Base-by-base conservation (phyloP, 345 rosid species). In the Linum tenue region DNA sequence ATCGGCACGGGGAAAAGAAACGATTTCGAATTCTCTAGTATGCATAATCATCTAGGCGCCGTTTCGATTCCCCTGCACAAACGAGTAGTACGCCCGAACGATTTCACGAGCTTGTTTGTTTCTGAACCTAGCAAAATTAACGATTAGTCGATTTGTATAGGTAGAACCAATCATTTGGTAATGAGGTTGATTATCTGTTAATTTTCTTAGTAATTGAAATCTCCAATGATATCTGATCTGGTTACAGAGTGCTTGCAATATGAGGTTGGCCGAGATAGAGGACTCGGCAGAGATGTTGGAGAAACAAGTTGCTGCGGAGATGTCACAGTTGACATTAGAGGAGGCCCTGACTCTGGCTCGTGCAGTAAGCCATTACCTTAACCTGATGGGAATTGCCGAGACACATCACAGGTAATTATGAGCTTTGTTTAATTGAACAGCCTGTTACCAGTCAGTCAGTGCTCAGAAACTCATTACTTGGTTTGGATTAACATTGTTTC, bases 351-450 rank as follows among this genome's bases (percentile, higher is more conserved):
- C 80, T 10, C 77, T 87, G 42, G 97, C 97, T 73, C 97, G 98
- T 56, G 86, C 94, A n/a, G 88, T 82, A 69, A 86, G 94, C 73
- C 98, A 92, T 81, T 86, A 83, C 76, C 98, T 92, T 57, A 92
- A 84, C 76, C 72, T 92, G 70, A 92, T 88, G 98, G 86, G 97
- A 59, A 85, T 90, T 69, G 97, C 97, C 5, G 98, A 92, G 74
- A 90, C 97, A 55, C 95, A 92, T 77, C 98, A 88, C 76, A 79
- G 98, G 98, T 89, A 68, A 59, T 22, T 22, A 22, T 22, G 31
- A 22, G 31, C 31, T 22, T 22, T 22, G 31, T 22, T 22, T 22
- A 22, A 22, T 22, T 22, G 31, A 39, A 56, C 16, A 7, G 1
- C 35, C 37, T 22, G 36, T 31, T 38, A 38, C 17, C 37, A 48